Evolutionary conservation across 139 green algal species (phyloP).

Genomic region (Astrephomene gubernaculifera): DNA sequence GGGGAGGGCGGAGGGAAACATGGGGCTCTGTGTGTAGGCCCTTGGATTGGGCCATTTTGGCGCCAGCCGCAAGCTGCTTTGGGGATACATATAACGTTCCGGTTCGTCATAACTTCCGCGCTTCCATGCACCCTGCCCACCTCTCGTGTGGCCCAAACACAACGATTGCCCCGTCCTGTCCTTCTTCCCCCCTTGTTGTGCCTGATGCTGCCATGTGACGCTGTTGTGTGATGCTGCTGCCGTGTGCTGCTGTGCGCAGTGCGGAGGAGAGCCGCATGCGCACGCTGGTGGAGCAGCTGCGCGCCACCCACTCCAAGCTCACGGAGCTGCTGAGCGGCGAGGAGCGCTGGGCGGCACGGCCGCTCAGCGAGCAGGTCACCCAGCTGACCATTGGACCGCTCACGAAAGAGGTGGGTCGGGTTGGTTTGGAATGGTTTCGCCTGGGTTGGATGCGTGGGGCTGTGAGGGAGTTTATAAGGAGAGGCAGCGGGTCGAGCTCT

Average conservation of each 20-base stretch:
- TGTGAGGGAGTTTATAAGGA: neutral
- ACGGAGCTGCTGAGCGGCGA: conserved; percentile 19
- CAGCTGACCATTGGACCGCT: conserved; percentile 21
- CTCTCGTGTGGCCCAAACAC: neutral
- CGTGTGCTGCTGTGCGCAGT: neutral
- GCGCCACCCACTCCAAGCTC: conserved; percentile 20
- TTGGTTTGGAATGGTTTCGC: neutral
- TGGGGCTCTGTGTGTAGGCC: too few species aligned
- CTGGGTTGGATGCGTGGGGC: too few species aligned
- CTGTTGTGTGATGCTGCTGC: neutral
- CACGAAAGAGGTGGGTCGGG: conserved; percentile 28
- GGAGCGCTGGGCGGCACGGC: neutral
- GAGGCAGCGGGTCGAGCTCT: too few species aligned
- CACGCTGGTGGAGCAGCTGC: conserved; percentile 28
- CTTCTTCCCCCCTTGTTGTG: neutral
- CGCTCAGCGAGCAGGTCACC: neutral
- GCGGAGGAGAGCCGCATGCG: conserved; percentile 40
- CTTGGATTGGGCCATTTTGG: too few species aligned
- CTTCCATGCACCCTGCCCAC: neutral
- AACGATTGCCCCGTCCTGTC: neutral
- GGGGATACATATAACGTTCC: neutral
- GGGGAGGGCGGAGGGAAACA: too few species aligned
- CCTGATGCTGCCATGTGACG: neutral
- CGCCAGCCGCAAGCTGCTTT: too few species aligned
- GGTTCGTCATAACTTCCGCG: neutral